phyloP scores from a whole-genome alignment of 768 basidiomycete genomes.

The Porpolomopsis calyptriformis region DNA sequence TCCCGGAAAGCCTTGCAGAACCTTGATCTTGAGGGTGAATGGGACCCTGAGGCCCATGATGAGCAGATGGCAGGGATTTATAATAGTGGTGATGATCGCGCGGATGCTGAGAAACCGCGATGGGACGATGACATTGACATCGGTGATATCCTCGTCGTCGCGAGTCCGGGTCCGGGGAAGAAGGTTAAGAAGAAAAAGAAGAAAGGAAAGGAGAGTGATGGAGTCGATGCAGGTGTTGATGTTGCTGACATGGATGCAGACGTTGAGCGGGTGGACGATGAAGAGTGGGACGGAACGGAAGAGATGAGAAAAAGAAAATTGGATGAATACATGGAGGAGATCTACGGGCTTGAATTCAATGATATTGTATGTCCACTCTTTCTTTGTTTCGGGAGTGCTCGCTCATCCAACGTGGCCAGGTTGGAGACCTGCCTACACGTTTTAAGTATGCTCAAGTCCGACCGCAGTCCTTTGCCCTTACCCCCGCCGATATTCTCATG shows the following conservation, averaged over 20 bases:
- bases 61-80: slow-evolving; percentile 55
- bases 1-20: slow-evolving; percentile 42
- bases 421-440: slow-evolving; percentile 81
- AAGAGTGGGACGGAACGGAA: slow-evolving; percentile 83
- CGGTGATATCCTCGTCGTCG: slow-evolving; percentile 41
- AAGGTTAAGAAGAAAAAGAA: slow-evolving; percentile 54
- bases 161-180: slow-evolving; percentile 26
- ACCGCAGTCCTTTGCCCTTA: slow-evolving; percentile 54
- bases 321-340: slow-evolving; percentile 84
- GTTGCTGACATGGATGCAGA: slow-evolving; percentile 52
- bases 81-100: slow-evolving; percentile 4
- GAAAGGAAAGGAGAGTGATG: slow-evolving; percentile 32
- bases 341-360: slow-evolving; percentile 89
- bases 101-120: slow-evolving; percentile 53
- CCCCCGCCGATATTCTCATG: slow-evolving; percentile 77
- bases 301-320: slow-evolving; percentile 78
- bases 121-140: slow-evolving; percentile 92
- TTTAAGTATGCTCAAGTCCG: slow-evolving; percentile 82
- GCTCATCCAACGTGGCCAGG: slow-evolving; percentile 33
- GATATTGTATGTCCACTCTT: slow-evolving; percentile 58
- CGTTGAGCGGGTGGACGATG: slow-evolving; percentile 39
- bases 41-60: slow-evolving; percentile 83
- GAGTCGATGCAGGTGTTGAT: slow-evolving; percentile 33
- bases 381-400: background rate
- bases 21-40: slow-evolving; percentile 85